Conservation (phyloP, 495 filamentous ascomycete genomes). For the Jackrogersella multiformis region DNA sequence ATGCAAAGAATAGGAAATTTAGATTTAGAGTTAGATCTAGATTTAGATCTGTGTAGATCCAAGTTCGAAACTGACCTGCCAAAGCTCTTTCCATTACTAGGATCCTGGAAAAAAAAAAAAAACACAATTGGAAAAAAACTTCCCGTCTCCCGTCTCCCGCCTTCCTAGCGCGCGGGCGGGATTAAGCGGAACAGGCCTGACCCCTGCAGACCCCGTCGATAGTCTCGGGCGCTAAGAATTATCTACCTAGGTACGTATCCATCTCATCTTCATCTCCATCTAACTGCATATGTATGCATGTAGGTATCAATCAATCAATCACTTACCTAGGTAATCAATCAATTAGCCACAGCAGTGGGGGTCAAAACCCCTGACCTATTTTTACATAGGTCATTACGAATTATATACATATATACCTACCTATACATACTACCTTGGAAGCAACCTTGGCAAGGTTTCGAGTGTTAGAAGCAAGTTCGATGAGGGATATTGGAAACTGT, state of each 20-base stretch:
- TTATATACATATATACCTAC: no score
- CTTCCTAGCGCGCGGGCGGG: constrained; percentile 26
- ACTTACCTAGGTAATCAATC: not conserved
- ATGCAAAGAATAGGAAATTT: no score
- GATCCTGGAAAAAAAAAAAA: constrained; percentile 16
- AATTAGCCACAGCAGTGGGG: not conserved
- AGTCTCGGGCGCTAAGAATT: constrained; percentile 31
- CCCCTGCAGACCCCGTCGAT: constrained; percentile 33
- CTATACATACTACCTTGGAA: no score
- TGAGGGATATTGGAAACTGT: not conserved
- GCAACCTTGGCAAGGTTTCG: no score
- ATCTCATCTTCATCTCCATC: no score
- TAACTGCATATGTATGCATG: not conserved
- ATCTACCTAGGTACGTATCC: not conserved
- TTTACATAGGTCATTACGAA: no score
- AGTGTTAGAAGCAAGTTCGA: constrained; percentile 3
- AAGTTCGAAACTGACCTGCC: no score
- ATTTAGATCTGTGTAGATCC: no score
- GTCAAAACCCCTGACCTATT: not conserved
- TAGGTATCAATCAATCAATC: constrained; percentile 3
- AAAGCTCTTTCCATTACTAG: not conserved
- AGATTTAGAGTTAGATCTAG: no score
- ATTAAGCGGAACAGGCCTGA: constrained; percentile 17
- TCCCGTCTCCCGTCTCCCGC: constrained; percentile 11
- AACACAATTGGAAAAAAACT: constrained; percentile 5